Percentiles rank a stretch among this genome's conserved stretches.
These are phyloP conservation scores for Articulospora tetracladia DNA, from an alignment of 495 filamentous ascomycete species.

Conservation along the genomic window DNA sequence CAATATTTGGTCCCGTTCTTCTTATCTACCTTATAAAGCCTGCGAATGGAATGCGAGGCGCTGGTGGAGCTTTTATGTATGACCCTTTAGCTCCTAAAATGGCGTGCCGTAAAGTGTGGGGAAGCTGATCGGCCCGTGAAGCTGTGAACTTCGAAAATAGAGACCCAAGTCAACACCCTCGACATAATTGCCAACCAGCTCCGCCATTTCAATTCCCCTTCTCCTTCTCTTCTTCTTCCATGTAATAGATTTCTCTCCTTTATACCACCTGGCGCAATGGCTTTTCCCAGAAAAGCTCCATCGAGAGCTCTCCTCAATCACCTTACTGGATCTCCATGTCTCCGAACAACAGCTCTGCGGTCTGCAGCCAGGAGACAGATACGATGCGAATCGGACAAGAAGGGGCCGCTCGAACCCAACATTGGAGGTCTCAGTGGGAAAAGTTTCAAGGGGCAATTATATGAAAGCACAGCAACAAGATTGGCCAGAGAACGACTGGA, in stretches of 20 bases:
- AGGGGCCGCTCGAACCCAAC: slow-evolving; percentile 1
- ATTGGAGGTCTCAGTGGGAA: slow-evolving; percentile 19
- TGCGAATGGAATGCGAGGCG: too few species aligned
- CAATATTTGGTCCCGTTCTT: too few species aligned
- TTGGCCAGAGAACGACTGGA: slow-evolving; percentile 71
- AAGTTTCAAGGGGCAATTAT: slow-evolving; percentile 83
- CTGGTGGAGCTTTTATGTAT: not conserved
- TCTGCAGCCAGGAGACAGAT: slow-evolving; percentile 1
- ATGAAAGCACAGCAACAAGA: slow-evolving; percentile 75
- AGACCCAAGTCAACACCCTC: not conserved
- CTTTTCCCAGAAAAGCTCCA: slow-evolving; percentile 12
- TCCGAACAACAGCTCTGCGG: not conserved
- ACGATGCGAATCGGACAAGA: slow-evolving; percentile 21
- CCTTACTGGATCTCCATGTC: slow-evolving; percentile 9
- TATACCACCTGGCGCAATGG: slow-evolving; percentile 9
- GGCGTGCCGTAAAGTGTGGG: slow-evolving; percentile 1
- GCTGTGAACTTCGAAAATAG: not conserved
- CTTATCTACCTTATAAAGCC: too few species aligned
- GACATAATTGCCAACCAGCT: not conserved
- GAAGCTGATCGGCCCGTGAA: not conserved
- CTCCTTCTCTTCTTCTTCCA: not conserved
- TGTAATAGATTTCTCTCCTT: slow-evolving; percentile 1
- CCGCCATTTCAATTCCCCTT: not conserved
- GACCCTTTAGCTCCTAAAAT: not conserved
- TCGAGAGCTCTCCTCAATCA: slow-evolving; percentile 19